A percentile compares a stretch with the other conserved stretches of the same genome.
These are phyloP conservation scores for Zymoseptoria passerinii DNA, from an alignment of 2,329 filamentous ascomycete species.

Conservation along the genomic window DNA sequence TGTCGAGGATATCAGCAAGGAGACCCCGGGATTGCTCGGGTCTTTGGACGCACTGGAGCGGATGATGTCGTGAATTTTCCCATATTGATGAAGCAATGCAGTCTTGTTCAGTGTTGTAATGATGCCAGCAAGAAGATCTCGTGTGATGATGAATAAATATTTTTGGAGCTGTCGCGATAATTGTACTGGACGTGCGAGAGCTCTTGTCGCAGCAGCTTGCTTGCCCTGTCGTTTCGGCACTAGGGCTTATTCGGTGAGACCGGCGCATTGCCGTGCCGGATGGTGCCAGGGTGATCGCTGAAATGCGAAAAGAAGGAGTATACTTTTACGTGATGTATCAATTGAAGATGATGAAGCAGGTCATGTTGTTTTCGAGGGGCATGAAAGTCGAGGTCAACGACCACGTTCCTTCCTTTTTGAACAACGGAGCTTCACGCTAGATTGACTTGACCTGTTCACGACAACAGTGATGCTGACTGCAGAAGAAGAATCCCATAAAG, in stretches of 20 bases:
- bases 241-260: neutral
- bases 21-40: neutral
- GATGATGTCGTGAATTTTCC: neutral
- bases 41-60: neutral
- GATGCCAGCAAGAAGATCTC: neutral
- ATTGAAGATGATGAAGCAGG: neutral
- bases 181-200: neutral
- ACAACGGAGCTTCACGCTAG: neutral
- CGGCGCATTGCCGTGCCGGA: neutral
- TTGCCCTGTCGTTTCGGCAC: neutral
- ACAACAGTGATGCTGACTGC: too few relatives aligned
- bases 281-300: neutral
- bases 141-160: neutral
- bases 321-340: neutral
- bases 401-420: neutral
- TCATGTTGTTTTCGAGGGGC: neutral
- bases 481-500: neutral
- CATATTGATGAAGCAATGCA: neutral
- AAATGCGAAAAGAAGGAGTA: neutral
- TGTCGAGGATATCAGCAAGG: neutral
- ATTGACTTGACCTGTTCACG: neutral
- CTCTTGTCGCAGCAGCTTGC: neutral
- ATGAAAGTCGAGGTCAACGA: neutral
- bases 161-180: neutral
- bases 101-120: neutral